Base-by-base conservation (phyloP, 148 eudicot genomes). In the Heliamphora exappendiculata region DNA sequence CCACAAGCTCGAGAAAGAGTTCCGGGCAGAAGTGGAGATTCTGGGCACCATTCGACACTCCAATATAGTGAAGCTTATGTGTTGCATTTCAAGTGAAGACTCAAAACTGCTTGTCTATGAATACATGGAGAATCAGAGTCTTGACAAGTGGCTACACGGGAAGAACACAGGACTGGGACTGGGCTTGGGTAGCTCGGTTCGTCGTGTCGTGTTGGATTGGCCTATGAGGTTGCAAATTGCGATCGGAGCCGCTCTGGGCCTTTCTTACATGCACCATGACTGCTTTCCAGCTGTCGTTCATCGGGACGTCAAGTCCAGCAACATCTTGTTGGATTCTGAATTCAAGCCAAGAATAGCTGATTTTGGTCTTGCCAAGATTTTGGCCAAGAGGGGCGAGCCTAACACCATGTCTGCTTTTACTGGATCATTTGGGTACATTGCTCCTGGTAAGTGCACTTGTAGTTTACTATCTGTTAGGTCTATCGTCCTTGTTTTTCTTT, bases 31-130 rank as follows among this genome's bases (percentile, higher is more conserved):
- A 77, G 86, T 90, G 59, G 74, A 85, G 39, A 85, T 86, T 41
- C 36, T 92, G 54, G 90, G 97, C 28, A 85, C 82, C 17, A 87
- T 92, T 20, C 75, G 90, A 70, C 94, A 92, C 70, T 69, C 72
- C n/a, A 92, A 92, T 67, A 92, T 92, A 79, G 91, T 90, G 73
- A 92, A 90, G 84, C 86, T 92, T 16, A 70, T 92, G 33, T 92
- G 94, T 69, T 92, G 91, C 74, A 72, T 92, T 72, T 89, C 94
- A 24, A 87, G 88, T 74, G 88, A 89, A 20, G 79, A 75, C 24
- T 85, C 87, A 13, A 92, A 84, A 50, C 77, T 92, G 44, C 90
- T 90, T 29, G 91, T 92, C 0, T 92, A 92, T 11, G 92, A 92
- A 86, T 89, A 90, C 68, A 84, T 92, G 89, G 88, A 84, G 79